Conservation (phyloP, 164 flowering plant species). For the Dillenia suffruticosa region DNA sequence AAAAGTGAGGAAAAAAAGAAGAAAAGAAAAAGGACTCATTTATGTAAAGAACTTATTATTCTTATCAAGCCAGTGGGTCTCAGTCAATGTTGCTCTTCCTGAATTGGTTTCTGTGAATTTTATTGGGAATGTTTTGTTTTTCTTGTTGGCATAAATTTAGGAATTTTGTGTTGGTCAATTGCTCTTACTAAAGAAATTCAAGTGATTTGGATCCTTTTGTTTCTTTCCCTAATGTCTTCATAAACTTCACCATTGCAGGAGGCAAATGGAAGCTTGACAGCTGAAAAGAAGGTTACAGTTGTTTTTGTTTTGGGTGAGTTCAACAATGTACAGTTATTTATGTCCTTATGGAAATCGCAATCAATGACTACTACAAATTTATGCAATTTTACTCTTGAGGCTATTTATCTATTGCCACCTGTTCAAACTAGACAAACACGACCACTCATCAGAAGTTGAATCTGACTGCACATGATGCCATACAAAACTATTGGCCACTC, state of each 20-base stretch:
- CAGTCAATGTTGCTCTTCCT: no score
- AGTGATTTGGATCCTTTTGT: neutral
- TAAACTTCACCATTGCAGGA: constrained; percentile 18
- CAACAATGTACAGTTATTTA: neutral
- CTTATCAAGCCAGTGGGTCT: no score
- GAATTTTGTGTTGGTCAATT: neutral
- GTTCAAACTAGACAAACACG: no score
- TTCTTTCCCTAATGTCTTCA: neutral
- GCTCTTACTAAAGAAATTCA: neutral
- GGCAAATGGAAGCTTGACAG: constrained; percentile 13
- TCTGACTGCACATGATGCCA: no score
- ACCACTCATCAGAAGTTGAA: no score
- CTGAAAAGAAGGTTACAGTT: constrained; percentile 25
- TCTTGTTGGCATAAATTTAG: neutral
- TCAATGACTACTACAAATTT: neutral
- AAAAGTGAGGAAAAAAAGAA: no score
- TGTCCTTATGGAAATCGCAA: neutral
- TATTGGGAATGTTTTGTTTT: neutral
- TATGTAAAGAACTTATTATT: no score
- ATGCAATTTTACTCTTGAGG: no score
- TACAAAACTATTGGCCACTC: no score
- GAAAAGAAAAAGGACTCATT: no score
- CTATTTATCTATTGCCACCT: no score
- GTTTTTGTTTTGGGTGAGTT: constrained; percentile 36
- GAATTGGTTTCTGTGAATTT: no score